phyloP scores from a whole-genome alignment of 495 filamentous ascomycete species.

The Acidomyces sp. region DNA sequence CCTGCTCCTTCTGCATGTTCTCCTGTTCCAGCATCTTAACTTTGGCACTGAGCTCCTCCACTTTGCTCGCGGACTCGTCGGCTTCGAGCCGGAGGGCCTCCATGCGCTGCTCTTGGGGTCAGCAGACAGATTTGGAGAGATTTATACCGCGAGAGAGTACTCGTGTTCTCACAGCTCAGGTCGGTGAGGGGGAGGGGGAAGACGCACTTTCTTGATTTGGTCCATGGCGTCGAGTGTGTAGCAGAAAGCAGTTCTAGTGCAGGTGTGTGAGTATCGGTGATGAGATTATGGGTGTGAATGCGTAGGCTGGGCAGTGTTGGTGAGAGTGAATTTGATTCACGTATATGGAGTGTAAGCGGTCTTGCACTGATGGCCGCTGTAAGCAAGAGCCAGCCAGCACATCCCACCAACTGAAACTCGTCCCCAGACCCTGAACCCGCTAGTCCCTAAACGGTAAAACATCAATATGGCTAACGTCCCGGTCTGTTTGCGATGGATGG shows the following conservation, averaged over 20 bases:
- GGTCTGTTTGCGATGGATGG: too few relatives aligned
- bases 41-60: slow-evolving; percentile 72
- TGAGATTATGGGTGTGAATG: too few relatives aligned
- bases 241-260: too few relatives aligned
- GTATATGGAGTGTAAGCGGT: too few relatives aligned
- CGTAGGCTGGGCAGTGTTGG: not conserved
- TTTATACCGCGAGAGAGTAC: too few relatives aligned
- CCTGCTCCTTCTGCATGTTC: slow-evolving; percentile 90
- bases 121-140: too few relatives aligned
- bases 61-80: slow-evolving; percentile 62
- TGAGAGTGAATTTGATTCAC: not conserved
- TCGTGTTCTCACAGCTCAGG: too few relatives aligned
- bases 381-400: not conserved
- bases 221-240: too few relatives aligned
- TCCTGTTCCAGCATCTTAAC: slow-evolving; percentile 89
- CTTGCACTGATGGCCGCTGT: too few relatives aligned
- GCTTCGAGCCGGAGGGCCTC: slow-evolving; percentile 81
- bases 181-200: too few relatives aligned
- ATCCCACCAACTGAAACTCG: not conserved
- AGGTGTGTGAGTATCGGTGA: too few relatives aligned
- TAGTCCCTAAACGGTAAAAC: not conserved
- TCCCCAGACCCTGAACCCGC: not conserved
- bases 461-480: slow-evolving; percentile 7
- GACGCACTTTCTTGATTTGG: too few relatives aligned
- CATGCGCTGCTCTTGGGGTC: slow-evolving; percentile 57